Base-by-base conservation (phyloP, 2,329 filamentous ascomycete species). In the Pseudocercospora fijiensis region DNA sequence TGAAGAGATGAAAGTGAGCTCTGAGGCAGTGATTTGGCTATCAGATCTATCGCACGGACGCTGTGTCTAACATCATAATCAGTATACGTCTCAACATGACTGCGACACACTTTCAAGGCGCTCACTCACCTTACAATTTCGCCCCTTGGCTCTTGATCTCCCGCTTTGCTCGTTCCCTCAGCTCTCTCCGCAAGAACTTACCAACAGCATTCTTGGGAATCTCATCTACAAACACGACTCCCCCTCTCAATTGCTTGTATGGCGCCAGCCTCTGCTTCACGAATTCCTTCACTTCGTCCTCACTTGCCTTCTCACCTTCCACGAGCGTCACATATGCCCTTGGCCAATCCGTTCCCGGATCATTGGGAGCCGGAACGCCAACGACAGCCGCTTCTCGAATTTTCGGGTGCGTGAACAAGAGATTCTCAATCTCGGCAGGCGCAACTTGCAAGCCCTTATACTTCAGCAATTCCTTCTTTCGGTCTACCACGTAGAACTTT, bases 401-500 rank as follows among this genome's bases (percentile, higher is more conserved):
- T 16, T 75, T 73, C 3, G 76, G 75, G 56, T 82, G 79, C 1
- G 76, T 73, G 13, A 78, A 74, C 8, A 82, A 73, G 4, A 78
- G 65, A n/a, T 79, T 79, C 62, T 82, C 80, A 2, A 82, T 74
- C 62, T 81, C 79, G 3, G 80, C 79, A 1, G 80, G 80, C 2
- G 80, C 76, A 0, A 82, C 79, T 64, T 81, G 80, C 64, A 81
- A 79, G 27, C 73, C 74, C 61, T 75, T 74, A 63, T 76, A 75
- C 55, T 90, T 86, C 69, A 87, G 86, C 53, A 87, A 73, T 76
- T 87, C 85, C 81, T 77, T 77, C 63, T 75, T 76, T 18, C 92
- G 88, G 74, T 96, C 93, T 0, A 93, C 96, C 74, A 96, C 93
- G 79, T 88, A 96, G 71, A 96, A 91, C 72, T 95, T 90, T n/a